phyloP scores from a whole-genome alignment of 148 eudicot species.

The Polygonum aviculare region DNA sequence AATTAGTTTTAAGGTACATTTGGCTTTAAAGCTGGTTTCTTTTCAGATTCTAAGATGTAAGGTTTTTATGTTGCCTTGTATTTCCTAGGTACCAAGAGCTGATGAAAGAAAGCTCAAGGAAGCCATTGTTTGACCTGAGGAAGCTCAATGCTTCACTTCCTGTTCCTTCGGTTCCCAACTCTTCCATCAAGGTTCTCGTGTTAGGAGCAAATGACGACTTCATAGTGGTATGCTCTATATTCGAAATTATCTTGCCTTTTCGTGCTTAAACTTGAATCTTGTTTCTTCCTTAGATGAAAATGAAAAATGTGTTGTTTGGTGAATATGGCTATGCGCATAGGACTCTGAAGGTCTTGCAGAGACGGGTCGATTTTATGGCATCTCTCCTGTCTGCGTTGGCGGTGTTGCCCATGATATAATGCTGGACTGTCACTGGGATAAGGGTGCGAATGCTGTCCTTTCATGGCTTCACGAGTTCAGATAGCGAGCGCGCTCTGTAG shows the following conservation, averaged over 20 bases:
- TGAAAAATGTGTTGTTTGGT: not conserved
- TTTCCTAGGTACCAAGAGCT: constrained; percentile 61
- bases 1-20: constrained; percentile 48
- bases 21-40: not conserved
- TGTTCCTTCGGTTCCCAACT: constrained; percentile 50
- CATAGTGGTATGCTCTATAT: constrained; percentile 50
- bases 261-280: not conserved
- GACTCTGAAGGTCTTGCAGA: constrained; percentile 74
- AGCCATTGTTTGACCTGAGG: constrained; percentile 85
- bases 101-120: constrained; percentile 87
- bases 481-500: not conserved
- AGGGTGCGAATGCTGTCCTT: constrained; percentile 53
- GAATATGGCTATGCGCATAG: constrained; percentile 23
- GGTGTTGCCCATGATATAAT: constrained; percentile 90
- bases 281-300: not conserved
- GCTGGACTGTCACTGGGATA: constrained; percentile 87
- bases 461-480: constrained; percentile 36
- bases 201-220: constrained; percentile 80
- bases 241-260: not conserved
- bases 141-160: constrained; percentile 96
- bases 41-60: not conserved
- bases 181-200: constrained; percentile 52
- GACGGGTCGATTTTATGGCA: constrained; percentile 76
- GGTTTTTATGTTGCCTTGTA: not conserved
- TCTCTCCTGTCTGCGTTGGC: constrained; percentile 53